Evolutionary conservation across 139 green algal species (phyloP), one percentile per base, ranked within the genome.

Genomic region (Tetraselmis chui): DNA sequence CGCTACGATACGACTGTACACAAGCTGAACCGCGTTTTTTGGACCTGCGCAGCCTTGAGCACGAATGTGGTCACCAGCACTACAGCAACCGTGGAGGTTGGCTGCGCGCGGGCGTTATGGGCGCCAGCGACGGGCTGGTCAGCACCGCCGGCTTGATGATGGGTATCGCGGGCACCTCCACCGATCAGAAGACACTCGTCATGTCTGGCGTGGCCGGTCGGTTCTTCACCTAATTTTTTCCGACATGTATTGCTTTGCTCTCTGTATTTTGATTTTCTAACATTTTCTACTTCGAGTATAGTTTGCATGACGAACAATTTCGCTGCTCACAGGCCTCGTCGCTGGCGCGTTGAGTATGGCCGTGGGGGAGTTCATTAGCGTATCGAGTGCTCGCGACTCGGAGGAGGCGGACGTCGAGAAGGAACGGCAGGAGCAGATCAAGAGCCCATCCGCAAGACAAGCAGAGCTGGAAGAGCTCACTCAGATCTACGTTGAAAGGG

Each of bases 381-480:
- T 96, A 1, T 67, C 84, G 25, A 87, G 76, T 25, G 89, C 74
- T 2, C 77, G 80, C 27, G 76, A 84, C 75, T 30, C 81, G 5
- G 81, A 84, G 81, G 78, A 80, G 82, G 82, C 82, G 22, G 82
- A 85, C 59, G 32, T 85, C 5, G 87, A 95, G 78, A 93, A 94
- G 81, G 94, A 97, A 86, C 80, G 88, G 25, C 29, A 83, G 78
- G 85, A 93, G 81, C 92, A 96, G 81, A 11, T 78, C 26, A 77
- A 77, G 81, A 92, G 92, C 1, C 93, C 93, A 0, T 85, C 81
- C 27, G 83, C 90, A 1, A 82, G 80, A 31, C 82, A 78, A 1
- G 79, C 83, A 0, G 94, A 97, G 86, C 86, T 95, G 74, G 83
- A 93, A n/a, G 92, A 97, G 84, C 89, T 97, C 24, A 81, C 87